Conservation (phyloP, 805 yeast genomes). For the Candida ulmi region DNA sequence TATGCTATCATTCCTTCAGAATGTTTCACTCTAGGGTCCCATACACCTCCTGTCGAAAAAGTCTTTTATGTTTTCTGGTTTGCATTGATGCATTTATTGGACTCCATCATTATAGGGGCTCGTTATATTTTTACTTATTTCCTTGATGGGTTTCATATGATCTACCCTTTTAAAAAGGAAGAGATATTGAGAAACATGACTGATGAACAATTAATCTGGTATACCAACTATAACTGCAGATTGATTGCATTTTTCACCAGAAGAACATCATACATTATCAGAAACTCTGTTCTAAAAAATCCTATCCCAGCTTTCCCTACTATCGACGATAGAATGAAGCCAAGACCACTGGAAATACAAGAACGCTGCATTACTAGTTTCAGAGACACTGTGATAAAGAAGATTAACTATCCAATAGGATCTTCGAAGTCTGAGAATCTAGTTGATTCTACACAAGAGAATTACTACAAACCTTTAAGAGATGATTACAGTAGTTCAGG, state of each 20-base stretch:
- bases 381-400: background rate
- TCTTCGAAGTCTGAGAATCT: background rate
- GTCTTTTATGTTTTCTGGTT: slow-evolving; percentile 3
- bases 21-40: background rate
- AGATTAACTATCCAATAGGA: slow-evolving; percentile 1
- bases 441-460: background rate
- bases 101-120: background rate
- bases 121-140: slow-evolving; percentile 2
- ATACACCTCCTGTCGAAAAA: background rate
- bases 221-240: background rate
- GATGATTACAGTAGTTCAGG: background rate
- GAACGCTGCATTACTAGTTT: slow-evolving; percentile 1
- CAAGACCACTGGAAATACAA: slow-evolving; percentile 1
- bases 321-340: background rate
- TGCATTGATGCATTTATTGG: background rate
- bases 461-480: background rate
- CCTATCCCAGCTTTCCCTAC: background rate
- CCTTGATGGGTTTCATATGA: background rate
- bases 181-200: background rate
- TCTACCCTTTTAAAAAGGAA: background rate
- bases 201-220: background rate
- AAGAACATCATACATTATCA: slow-evolving; percentile 1
- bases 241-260: slow-evolving; percentile 1
- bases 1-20: slow-evolving; percentile 2
- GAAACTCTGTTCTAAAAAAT: slow-evolving; percentile 1